Conservation (phyloP, 1,139 yeast species). For the Candida tropicalis region DNA sequence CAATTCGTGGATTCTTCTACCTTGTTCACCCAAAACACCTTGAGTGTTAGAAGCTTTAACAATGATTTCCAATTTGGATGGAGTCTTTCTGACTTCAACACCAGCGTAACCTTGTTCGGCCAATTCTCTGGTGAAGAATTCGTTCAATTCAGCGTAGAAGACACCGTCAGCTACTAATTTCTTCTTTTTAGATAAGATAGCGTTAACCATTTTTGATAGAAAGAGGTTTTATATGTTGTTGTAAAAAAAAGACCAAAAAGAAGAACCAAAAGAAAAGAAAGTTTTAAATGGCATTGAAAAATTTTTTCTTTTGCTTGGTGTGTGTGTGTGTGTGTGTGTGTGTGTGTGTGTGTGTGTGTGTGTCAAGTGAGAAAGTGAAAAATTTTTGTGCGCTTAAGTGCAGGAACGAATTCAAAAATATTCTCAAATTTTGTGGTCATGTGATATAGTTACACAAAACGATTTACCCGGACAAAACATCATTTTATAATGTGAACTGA, state of each 20-base stretch:
- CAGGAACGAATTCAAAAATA: not conserved
- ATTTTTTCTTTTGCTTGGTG: not conserved
- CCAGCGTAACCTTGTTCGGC: conserved; percentile 99
- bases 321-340: not conserved
- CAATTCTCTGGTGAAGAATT: conserved; percentile 99
- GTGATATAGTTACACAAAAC: conserved; percentile 3
- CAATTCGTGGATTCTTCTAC: conserved; percentile 99
- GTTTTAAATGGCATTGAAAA: not conserved
- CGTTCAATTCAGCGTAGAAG: conserved; percentile 99
- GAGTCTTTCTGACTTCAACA: conserved; percentile 99
- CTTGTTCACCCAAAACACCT: conserved; percentile 99
- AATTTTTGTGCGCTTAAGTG: conserved; percentile 1
- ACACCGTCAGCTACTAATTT: conserved; percentile 99
- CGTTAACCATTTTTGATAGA: conserved; percentile 38
- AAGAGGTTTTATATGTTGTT: conserved; percentile 2
- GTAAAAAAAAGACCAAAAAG: conserved; percentile 2
- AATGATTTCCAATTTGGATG: conserved; percentile 96
- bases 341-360: not conserved
- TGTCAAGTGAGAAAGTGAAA: conserved; percentile 1
- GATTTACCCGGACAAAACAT: not conserved
- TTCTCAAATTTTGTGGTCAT: not conserved
- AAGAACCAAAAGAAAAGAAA: conserved; percentile 1
- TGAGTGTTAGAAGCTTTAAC: conserved; percentile 99
- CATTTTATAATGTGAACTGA: too few species aligned
- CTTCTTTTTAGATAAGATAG: conserved; percentile 81